phyloP scores from a whole-genome alignment of 2,329 filamentous ascomycete species.

The Colletotrichum spaethianum region DNA sequence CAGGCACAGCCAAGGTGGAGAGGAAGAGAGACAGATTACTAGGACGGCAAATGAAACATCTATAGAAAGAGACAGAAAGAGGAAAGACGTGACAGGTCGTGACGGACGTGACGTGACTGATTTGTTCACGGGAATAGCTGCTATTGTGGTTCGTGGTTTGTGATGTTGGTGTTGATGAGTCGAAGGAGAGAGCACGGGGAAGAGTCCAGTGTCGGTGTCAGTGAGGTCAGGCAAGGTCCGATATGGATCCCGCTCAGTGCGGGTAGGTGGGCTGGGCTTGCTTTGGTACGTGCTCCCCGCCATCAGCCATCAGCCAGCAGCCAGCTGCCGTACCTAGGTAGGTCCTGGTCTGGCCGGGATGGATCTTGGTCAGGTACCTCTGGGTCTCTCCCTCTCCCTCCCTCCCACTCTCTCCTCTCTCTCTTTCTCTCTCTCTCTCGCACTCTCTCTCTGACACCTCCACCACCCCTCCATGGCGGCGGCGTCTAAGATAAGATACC shows the following conservation, averaged over 20 bases:
- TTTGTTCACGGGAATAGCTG: conserved; percentile 40
- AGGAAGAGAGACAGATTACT: conserved; percentile 34
- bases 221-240: conserved; percentile 27
- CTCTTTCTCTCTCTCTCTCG: not conserved
- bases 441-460: not conserved
- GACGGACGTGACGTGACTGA: conserved; percentile 39
- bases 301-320: conserved; percentile 5
- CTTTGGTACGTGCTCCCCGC: conserved; percentile 31
- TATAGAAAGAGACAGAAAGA: conserved; percentile 40
- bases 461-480: conserved; percentile 12
- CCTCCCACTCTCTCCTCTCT: not conserved
- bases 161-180: conserved; percentile 41
- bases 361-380: conserved; percentile 15
- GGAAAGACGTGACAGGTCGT: conserved; percentile 34
- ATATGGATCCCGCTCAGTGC: conserved; percentile 8
- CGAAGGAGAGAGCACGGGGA: conserved; percentile 34
- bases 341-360: conserved; percentile 15
- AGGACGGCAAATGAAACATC: conserved; percentile 26
- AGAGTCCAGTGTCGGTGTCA: conserved; percentile 28
- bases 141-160: conserved; percentile 29
- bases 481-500: conserved; percentile 34
- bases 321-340: too few relatives aligned
- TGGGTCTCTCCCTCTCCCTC: not conserved
- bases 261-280: conserved; percentile 23
- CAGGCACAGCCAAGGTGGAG: conserved; percentile 38